Evolutionary conservation across 2,329 filamentous ascomycete species (phyloP).

Genomic region (Corniculantispora saksenae): DNA sequence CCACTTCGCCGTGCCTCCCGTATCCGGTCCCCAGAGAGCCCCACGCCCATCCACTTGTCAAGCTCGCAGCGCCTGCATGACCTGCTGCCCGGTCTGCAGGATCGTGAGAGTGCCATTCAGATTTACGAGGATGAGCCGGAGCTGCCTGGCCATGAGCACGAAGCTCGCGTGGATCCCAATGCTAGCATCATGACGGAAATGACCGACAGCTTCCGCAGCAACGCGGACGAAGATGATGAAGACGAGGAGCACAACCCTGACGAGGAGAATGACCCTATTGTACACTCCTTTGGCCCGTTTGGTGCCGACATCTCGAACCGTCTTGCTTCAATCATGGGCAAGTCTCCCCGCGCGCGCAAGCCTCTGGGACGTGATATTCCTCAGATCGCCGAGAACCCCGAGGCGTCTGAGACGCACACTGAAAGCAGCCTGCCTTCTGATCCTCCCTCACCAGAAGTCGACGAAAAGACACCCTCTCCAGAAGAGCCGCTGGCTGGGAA

Average conservation of each 20-base stretch:
- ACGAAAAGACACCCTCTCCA: constrained; percentile 12
- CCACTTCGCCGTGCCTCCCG: constrained; percentile 57
- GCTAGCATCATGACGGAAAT: constrained; percentile 53
- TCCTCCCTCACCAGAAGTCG: constrained; percentile 16
- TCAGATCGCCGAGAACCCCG: constrained; percentile 9
- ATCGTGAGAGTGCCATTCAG: constrained; percentile 51
- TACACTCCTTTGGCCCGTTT: constrained; percentile 90
- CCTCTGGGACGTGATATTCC: constrained; percentile 21
- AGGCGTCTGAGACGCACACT: constrained; percentile 18
- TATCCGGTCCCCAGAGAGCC: constrained; percentile 75
- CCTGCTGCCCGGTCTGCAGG: constrained; percentile 40
- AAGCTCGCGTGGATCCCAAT: constrained; percentile 30
- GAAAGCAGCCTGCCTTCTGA: constrained; percentile 16
- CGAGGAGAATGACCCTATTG: constrained; percentile 91
- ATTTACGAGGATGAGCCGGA: constrained; percentile 72
- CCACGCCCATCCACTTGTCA: constrained; percentile 49
- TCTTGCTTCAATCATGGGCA: constrained; percentile 74
- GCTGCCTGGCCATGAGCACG: constrained; percentile 34
- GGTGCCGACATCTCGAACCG: constrained; percentile 82
- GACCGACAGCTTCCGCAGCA: constrained; percentile 58
- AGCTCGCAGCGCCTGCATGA: constrained; percentile 48
- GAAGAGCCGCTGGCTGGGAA: neutral
- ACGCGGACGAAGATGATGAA: constrained; percentile 56
- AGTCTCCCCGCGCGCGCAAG: constrained; percentile 57
- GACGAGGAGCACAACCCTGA: constrained; percentile 77